Conservation (phyloP, 805 yeast species). For the Metschnikowia picachoensis region DNA sequence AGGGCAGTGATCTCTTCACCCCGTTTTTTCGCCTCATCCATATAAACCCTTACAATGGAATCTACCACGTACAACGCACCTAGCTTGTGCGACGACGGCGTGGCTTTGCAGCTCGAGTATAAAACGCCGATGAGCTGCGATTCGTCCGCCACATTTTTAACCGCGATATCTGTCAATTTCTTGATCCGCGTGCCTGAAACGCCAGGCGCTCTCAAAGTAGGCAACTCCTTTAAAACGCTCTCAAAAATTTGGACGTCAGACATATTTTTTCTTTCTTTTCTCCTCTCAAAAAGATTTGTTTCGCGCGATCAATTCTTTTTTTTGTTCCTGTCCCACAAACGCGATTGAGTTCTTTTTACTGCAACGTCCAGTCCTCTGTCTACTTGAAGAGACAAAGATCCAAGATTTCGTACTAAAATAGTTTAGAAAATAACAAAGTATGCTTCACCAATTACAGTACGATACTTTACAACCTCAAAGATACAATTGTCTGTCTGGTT, state of each 20-base stretch:
- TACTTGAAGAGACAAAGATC: slow-evolving; percentile 8
- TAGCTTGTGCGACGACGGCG: slow-evolving; percentile 78
- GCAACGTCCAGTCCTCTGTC: slow-evolving; percentile 8
- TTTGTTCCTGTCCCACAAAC: not conserved
- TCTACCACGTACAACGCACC: slow-evolving; percentile 91
- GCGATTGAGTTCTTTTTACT: not conserved
- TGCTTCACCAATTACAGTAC: slow-evolving; percentile 16
- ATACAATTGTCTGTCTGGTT: slow-evolving; percentile 4
- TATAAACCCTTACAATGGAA: slow-evolving; percentile 81
- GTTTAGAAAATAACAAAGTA: not conserved
- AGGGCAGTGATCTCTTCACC: slow-evolving; percentile 43
- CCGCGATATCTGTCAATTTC: slow-evolving; percentile 73
- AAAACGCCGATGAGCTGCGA: slow-evolving; percentile 55
- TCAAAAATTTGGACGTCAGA: slow-evolving; percentile 46
- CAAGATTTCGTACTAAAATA: slow-evolving; percentile 1
- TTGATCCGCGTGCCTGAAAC: slow-evolving; percentile 95
- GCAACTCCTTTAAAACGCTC: slow-evolving; percentile 44
- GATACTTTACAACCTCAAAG: slow-evolving; percentile 14
- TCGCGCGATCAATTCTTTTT: not conserved
- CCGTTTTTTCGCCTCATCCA: slow-evolving; percentile 64
- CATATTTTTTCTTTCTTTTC: slow-evolving; percentile 21
- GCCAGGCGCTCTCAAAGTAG: slow-evolving; percentile 75
- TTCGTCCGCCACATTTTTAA: slow-evolving; percentile 58
- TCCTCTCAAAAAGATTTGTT: not conserved
- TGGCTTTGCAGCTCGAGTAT: slow-evolving; percentile 63